phyloP scores from a whole-genome alignment of 1,139 yeast genomes.

The Spathaspora jeffriesii region DNA sequence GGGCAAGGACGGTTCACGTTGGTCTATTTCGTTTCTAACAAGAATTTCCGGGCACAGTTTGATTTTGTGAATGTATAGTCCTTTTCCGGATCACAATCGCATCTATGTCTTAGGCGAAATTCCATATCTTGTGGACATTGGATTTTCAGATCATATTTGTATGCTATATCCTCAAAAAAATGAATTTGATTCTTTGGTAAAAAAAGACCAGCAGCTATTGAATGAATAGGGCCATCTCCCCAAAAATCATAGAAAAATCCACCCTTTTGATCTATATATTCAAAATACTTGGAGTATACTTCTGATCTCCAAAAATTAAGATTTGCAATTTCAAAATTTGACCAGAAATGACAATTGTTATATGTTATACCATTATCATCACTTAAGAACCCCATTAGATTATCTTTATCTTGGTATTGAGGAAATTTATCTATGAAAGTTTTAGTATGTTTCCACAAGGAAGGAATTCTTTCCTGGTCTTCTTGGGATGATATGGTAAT shows the following conservation, averaged over 20 bases:
- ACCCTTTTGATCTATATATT: conserved; percentile 69
- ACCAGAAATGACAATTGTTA: conserved; percentile 38
- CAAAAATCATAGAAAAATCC: conserved; percentile 92
- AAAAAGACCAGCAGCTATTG: conserved; percentile 75
- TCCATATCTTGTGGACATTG: conserved; percentile 53
- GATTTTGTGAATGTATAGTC: not conserved
- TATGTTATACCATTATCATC: conserved; percentile 89
- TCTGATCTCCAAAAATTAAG: conserved; percentile 72
- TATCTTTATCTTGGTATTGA: conserved; percentile 40
- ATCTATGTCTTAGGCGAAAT: conserved; percentile 24
- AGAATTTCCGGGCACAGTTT: not conserved
- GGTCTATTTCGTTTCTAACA: not conserved
- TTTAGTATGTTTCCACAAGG: conserved; percentile 56
- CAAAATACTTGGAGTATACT: conserved; percentile 69
- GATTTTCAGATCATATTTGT: conserved; percentile 64
- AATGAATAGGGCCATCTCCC: conserved; percentile 94
- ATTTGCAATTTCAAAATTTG: conserved; percentile 59
- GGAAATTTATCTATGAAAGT: conserved; percentile 47
- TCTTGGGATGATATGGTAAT: conserved; percentile 64
- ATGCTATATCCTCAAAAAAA: conserved; percentile 79
- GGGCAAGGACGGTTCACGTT: conserved; percentile 12
- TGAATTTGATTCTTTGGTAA: conserved; percentile 65
- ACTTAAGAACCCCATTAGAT: conserved; percentile 50
- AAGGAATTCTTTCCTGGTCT: conserved; percentile 52
- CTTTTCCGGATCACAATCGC: not conserved